Base-by-base conservation (phyloP, 2,329 filamentous ascomycete genomes). In the Zymoseptoria tritici region DNA sequence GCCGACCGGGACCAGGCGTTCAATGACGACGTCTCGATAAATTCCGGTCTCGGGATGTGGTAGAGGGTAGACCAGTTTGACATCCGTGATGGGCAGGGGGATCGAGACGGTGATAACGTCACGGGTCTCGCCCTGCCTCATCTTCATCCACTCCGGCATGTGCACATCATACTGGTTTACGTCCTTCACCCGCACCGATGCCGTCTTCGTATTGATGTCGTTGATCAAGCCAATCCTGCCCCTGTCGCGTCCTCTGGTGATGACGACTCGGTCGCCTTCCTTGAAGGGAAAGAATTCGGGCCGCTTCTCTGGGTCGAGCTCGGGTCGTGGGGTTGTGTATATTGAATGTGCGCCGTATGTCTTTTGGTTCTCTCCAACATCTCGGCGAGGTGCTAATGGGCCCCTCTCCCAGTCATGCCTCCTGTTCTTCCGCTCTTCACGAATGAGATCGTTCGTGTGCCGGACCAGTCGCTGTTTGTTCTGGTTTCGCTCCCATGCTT, bases 1-100 rank as follows among this genome's bases (percentile, higher is more conserved):
- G 26, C 64, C 56, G 13, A 68, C 58, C 4, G 62, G 54, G 78
- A 83, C 80, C 58, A 94, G 78, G 72, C 89, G 81, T 71, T 90
- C 84, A 73, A 96, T 85, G 68, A 96, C 82, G 60, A 89, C 85
- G 72, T 97, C 92, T 70, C 84, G 83, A 52, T 81, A 81, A 26
- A 76, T 68, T 69, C 86, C 86, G 11, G 87, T 89, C 64, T 77
- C 75, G 16, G 84, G 80, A 72, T 94, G 84, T 55, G 80, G 79
- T 57, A 95, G 79, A 21, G 90, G 86, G 71, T 90, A 85, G 54
- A 97, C 90, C 36, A 97, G 89, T 59, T 90, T 89, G 64, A 97
- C 80, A 62, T 89, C 80, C 36, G 83, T 81, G 31, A 96, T 73
- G 82, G 78, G 59, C 80, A 71, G 69, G 67, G 79, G 71, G 52